Conservation (phyloP, 495 filamentous ascomycete species). For the Penicillium turbatum region DNA sequence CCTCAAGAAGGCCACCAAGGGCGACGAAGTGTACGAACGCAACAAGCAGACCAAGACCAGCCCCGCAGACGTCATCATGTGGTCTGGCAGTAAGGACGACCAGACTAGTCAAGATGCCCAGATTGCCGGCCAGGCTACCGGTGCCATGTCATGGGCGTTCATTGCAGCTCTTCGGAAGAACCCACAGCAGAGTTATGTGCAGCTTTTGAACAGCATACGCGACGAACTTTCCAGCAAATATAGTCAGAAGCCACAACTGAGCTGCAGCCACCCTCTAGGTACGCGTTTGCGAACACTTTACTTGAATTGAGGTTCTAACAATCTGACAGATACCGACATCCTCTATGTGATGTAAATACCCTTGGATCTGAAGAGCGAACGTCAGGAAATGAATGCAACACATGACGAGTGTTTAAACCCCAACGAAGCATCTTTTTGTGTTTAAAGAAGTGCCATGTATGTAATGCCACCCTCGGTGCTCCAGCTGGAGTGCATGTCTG, state of each 20-base stretch:
- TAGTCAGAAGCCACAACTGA: slow-evolving; percentile 93
- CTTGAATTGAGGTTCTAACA: slow-evolving; percentile 10
- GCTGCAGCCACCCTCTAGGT: slow-evolving; percentile 95
- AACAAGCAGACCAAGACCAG: slow-evolving; percentile 87
- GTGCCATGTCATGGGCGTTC: slow-evolving; percentile 98
- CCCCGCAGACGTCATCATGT: slow-evolving; percentile 95
- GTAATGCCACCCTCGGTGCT: slow-evolving; percentile 22
- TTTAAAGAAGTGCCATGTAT: slow-evolving; percentile 19
- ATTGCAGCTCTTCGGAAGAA: slow-evolving; percentile 93
- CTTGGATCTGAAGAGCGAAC: background rate
- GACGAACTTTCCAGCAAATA: slow-evolving; percentile 88
- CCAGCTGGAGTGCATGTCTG: slow-evolving; percentile 6
- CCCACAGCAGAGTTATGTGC: slow-evolving; percentile 95
- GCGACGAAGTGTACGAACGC: slow-evolving; percentile 75
- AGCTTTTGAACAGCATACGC: slow-evolving; percentile 90
- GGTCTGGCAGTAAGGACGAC: slow-evolving; percentile 91
- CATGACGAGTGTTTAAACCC: background rate
- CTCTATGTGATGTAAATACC: slow-evolving; percentile 59
- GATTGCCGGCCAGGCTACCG: slow-evolving; percentile 80
- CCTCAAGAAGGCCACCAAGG: slow-evolving; percentile 86
- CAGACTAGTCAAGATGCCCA: slow-evolving; percentile 73
- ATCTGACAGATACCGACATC: slow-evolving; percentile 53
- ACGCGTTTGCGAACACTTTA: slow-evolving; percentile 30
- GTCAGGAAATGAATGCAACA: background rate
- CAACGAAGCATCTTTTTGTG: slow-evolving; percentile 8